A percentile compares a stretch with the other conserved stretches of the same genome.
Evolutionary conservation across 768 basidiomycete genomes (phyloP).

Genomic region (Boletus bicolor): DNA sequence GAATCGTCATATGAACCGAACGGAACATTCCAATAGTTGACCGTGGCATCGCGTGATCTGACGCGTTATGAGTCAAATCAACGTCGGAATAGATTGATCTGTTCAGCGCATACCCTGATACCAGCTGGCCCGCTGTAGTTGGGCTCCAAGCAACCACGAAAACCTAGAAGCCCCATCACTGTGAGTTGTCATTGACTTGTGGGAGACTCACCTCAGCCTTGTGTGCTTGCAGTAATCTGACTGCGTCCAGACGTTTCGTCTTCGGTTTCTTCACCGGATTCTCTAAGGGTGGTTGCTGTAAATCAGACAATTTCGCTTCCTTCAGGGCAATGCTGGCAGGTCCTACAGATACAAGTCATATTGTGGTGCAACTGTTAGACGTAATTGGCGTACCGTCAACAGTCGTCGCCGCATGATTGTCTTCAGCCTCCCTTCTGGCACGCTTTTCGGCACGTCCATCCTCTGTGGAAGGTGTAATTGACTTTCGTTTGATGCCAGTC

Average conservation of each 20-base stretch:
- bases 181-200: constrained; percentile 11
- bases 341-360: constrained; percentile 13
- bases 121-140: constrained; percentile 51
- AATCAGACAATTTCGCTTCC: constrained; percentile 21
- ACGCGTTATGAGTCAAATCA: constrained; percentile 2
- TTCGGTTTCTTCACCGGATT: constrained; percentile 33
- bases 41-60: constrained; percentile 74
- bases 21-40: constrained; percentile 71
- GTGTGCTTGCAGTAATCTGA: constrained; percentile 53
- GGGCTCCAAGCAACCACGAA: constrained; percentile 84
- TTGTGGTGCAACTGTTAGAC: constrained; percentile 26
- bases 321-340: constrained; percentile 9
- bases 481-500: constrained; percentile 48
- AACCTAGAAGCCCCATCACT: constrained; percentile 46
- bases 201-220: constrained; percentile 48
- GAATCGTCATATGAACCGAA: constrained; percentile 29
- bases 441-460: constrained; percentile 64
- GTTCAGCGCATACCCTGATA: constrained; percentile 59
- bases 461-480: constrained; percentile 39
- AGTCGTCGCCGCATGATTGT: constrained; percentile 34
- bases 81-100: not conserved
- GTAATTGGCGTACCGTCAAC: constrained; percentile 37
- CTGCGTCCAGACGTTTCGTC: constrained; percentile 38
- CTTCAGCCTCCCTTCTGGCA: constrained; percentile 48
- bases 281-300: constrained; percentile 20